Base-by-base conservation (phyloP, 2,329 filamentous ascomycete genomes). In the Colletotrichum agaves region DNA sequence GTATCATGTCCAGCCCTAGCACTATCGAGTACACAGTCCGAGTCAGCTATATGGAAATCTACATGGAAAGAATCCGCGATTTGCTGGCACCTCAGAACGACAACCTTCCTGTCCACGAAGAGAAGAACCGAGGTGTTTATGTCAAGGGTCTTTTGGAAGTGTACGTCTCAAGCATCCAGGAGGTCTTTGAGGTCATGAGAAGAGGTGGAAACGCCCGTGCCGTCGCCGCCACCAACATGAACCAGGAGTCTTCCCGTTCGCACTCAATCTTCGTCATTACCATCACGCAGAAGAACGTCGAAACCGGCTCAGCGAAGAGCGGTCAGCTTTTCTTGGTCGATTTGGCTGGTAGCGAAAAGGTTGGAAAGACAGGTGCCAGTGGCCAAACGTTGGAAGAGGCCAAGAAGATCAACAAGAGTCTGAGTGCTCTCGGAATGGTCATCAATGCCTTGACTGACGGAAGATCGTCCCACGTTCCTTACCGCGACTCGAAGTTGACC, bases 341-440 rank as follows among this genome's bases (percentile, higher is more conserved):
- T 90, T 84, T 99, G 85, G 96, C 96, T 60, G 96, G 96, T 85
- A 97, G 93, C 76, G 96, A 99, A 83, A 98, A 98, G 84, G 94
- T 98, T 58, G 95, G 96, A 78, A 98, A 99, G 87, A 99, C 96
- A 33, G 96, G 96, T 73, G 96, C 96, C 70, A 98, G 93, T 78
- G 96, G 96, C 64, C 96, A 98, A 81, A 98, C 95, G 4, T 85
- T 99, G 47, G 96, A 98, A 80, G 96, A 99, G 79, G 96, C 96
- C 69, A 98, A 98, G 86, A 99, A 99, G 87, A 99, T 99, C 87
- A 99, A 99, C 87, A 98, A 98, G 87, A 98, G 94, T 86, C 87
- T 99, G 84, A 98, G 94, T 82, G 94, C 96, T 62, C 87, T 99
- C 69, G 96, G 96, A 75, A 98, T 98, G 94, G 96, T 98, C 82